Evolutionary conservation across 495 filamentous ascomycete genomes (phyloP).

Genomic region (Chaetomidium leptoderma): DNA sequence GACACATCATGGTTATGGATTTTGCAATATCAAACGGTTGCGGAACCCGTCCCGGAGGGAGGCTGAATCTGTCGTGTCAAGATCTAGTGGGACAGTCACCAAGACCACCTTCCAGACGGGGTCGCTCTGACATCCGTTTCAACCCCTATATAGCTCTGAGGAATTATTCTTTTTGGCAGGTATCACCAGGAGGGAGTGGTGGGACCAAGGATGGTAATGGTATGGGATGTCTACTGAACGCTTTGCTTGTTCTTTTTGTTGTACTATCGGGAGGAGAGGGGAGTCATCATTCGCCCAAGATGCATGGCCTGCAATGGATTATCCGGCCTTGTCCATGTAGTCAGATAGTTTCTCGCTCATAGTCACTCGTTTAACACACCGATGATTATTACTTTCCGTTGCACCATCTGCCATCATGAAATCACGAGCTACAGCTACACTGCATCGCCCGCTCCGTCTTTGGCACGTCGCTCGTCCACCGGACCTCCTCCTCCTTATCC

Average conservation of each 20-base stretch:
- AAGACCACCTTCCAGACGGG: conserved; percentile 20
- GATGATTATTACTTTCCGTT: conserved; percentile 11
- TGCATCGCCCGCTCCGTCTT: conserved; percentile 71
- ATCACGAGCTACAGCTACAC: conserved; percentile 70
- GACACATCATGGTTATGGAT: conserved; percentile 57
- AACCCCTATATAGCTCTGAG: conserved; percentile 29
- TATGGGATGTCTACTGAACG: conserved; percentile 6
- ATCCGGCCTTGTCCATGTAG: conserved; percentile 36
- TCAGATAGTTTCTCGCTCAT: conserved; percentile 33
- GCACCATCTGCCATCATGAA: neutral
- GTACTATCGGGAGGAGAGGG: conserved; percentile 19
- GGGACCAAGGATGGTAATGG: neutral
- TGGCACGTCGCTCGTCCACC: conserved; percentile 88
- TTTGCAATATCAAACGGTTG: conserved; percentile 47
- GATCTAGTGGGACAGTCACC: conserved; percentile 31
- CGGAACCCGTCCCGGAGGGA: conserved; percentile 22
- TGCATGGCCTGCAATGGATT: conserved; percentile 32
- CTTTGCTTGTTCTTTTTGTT: conserved; percentile 17
- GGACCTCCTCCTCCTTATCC: conserved; percentile 64
- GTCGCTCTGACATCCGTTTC: conserved; percentile 18
- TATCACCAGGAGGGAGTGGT: conserved; percentile 10
- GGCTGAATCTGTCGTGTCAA: conserved; percentile 27
- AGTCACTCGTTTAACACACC: conserved; percentile 30
- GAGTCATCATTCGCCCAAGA: conserved; percentile 23
- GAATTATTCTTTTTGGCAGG: conserved; percentile 23